Base-by-base conservation (phyloP, 306 rosid genomes). In the Quercus engelmannii region DNA sequence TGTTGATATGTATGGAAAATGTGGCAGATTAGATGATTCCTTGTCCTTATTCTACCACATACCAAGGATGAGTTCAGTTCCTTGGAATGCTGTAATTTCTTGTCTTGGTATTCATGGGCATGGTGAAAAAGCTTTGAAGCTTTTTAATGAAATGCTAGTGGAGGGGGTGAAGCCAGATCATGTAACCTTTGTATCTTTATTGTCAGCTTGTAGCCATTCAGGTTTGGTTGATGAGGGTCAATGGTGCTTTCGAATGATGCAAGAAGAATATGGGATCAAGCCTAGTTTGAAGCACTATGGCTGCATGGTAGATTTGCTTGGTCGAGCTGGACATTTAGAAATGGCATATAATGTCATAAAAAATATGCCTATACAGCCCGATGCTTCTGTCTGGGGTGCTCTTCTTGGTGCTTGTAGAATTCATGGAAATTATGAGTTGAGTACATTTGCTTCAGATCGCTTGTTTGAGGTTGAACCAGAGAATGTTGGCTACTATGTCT, bases 331-430 rank as follows among this genome's bases (percentile, higher is more conserved):
- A 59, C 68, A 76, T 80, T 79, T 87, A 28, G 79, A 85, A 43
- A 79, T 31, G 71, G 88, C 91, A 28, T 83, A 71, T 62, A 71
- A 71, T 83, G 75, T 87, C 69, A 78, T 87, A 30, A 75, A 81
- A 57, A 80, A 71, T 7, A 87, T 87, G 91, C 81, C 89, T 33
- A 7, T 87, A 70, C 71, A 26, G 46, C 89, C 91, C 0, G 91
- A 87, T 78, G 85, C 85, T 21, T 87, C 91, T 30, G 73, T 87
- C 11, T 87, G 91, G 91, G 88, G 87, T 26, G 91, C 91, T 57
- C 87, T 87, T 77, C 91, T 87, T 70, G 91, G 91, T 23, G 87
- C 89, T 80, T 87, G 91, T 78, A 80, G 91, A 76, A 87, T 87
- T 56, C 91, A 85, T 78, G 85, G 86, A 49, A 83, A 87, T 72